Evolutionary conservation across 2,329 filamentous ascomycete genomes (phyloP).

Genomic region (Epichloe coenophiala): DNA sequence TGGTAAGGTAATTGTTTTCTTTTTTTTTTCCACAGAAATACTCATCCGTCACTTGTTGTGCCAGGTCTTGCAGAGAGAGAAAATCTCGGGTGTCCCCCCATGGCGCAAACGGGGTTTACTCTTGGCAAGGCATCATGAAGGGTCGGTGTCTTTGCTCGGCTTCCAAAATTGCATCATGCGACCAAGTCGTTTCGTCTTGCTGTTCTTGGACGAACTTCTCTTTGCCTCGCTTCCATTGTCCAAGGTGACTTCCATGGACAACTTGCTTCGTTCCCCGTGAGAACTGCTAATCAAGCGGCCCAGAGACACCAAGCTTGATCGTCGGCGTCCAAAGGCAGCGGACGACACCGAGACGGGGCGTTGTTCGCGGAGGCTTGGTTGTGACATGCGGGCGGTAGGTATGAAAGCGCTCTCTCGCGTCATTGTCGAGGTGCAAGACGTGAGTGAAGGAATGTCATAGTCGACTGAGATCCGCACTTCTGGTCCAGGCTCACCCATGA

Average conservation of each 20-base stretch:
- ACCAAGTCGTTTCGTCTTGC: slow-evolving; percentile 57
- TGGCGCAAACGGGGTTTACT: neutral
- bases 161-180: slow-evolving; percentile 74
- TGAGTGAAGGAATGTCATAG: slow-evolving; percentile 55
- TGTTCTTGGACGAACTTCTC: slow-evolving; percentile 40
- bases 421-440: slow-evolving; percentile 67
- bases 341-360: slow-evolving; percentile 50
- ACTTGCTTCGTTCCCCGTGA: slow-evolving; percentile 61
- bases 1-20: neutral
- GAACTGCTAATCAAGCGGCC: slow-evolving; percentile 64
- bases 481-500: slow-evolving; percentile 61
- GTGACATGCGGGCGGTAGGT: slow-evolving; percentile 32
- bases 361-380: slow-evolving; percentile 36
- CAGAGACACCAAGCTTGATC: slow-evolving; percentile 63
- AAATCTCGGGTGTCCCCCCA: neutral
- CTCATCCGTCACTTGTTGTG: neutral
- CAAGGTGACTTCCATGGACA: slow-evolving; percentile 52
- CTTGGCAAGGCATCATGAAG: slow-evolving; percentile 11
- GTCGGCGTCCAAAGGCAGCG: slow-evolving; percentile 51
- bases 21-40: neutral
- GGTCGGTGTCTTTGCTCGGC: slow-evolving; percentile 31
- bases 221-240: slow-evolving; percentile 41
- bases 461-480: slow-evolving; percentile 59
- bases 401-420: slow-evolving; percentile 49
- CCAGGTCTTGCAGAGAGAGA: neutral